Evolutionary conservation across 192 early-diverging fungal species (phyloP), one percentile per base, ranked within the genome.

Genomic region (Backusella mclennaniae): DNA sequence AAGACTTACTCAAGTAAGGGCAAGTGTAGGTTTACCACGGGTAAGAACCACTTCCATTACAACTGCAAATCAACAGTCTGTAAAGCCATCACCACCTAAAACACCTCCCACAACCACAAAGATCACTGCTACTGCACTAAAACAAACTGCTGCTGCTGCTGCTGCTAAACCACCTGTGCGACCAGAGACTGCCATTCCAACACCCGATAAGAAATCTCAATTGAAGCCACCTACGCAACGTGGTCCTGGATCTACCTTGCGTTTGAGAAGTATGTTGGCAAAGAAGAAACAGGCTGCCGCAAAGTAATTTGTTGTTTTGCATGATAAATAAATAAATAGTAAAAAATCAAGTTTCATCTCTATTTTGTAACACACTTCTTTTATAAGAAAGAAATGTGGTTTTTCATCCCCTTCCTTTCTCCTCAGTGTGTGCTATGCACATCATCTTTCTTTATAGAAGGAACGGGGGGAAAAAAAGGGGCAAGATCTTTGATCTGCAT

Each of bases 201-300:
- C 66, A 29, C 9, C 33, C 11, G 26, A 52, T 56, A 75, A 75
- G 29, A 75, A 75, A 35, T 77, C 76, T 0, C 39, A 66, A 23
- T 44, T 77, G 9, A 77, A 77, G 31, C 38, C 69, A 73, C 76
- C 76, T 12, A 66, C 66, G 3, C 71, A 78, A 73, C 71, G 77
- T 63, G 80, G 80, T 3, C 80, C 80, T 49, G 80, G 80, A 11
- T 81, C 80, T 8, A 81, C 80, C 3, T 46, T 81, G n/a, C 72
- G 80, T 56, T 33, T 81, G 49, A 66, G 80, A 35, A 77, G 73
- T 11, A 77, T 81, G 80, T 41, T 81, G 17, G 80, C 80, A n/a
- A 81, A 77, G 46, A 53, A 63, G 56, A 63, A 63, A 63, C 56
- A 63, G 26, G 29, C 21, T 2, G 26, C 56, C 7, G 9, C 21